Base-by-base conservation (phyloP, 345 rosid genomes). In the Anacardium occidentale region DNA sequence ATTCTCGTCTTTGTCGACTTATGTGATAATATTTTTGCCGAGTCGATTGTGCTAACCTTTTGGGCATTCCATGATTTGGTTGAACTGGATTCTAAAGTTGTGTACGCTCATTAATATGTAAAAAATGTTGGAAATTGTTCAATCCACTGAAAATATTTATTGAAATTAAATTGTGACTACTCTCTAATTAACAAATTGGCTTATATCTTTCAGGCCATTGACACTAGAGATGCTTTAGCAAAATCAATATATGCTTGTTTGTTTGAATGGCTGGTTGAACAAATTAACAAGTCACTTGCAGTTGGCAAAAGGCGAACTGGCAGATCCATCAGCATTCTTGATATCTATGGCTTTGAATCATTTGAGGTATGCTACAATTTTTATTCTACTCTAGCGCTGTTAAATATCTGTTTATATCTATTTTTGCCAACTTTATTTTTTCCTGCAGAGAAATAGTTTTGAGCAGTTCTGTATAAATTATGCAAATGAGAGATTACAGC, bases 381-480 rank as follows among this genome's bases (percentile, higher is more conserved):
- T 29, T 62, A 42, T 44, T 76, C 58, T 73, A 53, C 76, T 54
- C 55, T 74, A 72, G 75, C 18, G 70, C 42, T 48, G 57, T 18
- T 53, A 32, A 66, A 26, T 62, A 59, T 72, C 42, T 70, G 8
- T 59, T 37, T 66, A 32, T 73, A 24, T 55, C 32, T 57, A 52
- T 65, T 69, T 66, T 78, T 72, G 50, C 62, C 10, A 58, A 66
- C 25, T 57, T 73, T 25, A 70, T 73, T 65, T 73, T 32, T 70
- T 71, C 81, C 34, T 83, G 86, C 91, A 95, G 99, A 90, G 88
- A 72, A 95, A 95, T 83, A 95, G 99, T 80, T 95, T 95, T 80
- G 99, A 95, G 88, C 99, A 95, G 79, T 94, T 94, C 71, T 94
- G 98, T 83, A 94, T 94, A 80, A 94, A 94, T 77, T 94, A 94